Conservation (phyloP, 1,284 basidiomycete species). For the Prillingera fragicola region DNA sequence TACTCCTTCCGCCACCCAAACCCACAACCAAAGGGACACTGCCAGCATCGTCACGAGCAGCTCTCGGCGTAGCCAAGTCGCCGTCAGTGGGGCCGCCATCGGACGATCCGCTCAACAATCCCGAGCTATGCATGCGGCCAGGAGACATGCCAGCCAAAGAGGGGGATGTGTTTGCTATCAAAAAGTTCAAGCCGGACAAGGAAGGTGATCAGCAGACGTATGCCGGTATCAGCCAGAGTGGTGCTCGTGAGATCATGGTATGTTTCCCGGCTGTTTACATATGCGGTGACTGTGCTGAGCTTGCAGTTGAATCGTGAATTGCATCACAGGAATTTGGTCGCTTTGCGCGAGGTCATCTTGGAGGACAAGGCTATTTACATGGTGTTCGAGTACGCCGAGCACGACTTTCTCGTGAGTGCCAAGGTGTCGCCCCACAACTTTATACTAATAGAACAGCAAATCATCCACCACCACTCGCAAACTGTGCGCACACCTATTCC, state of each 20-base stretch:
- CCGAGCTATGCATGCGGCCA: conserved; percentile 51
- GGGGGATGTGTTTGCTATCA: conserved; percentile 80
- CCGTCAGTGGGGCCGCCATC: conserved; percentile 2
- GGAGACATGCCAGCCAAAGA: conserved; percentile 56
- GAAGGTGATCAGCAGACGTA: conserved; percentile 89
- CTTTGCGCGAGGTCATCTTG: conserved; percentile 87
- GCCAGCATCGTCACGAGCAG: conserved; percentile 27
- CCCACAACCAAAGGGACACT: conserved; percentile 16
- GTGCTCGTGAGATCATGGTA: conserved; percentile 91
- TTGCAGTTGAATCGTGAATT: conserved; percentile 85
- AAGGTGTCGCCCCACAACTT: neutral
- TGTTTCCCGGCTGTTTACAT: too few relatives aligned
- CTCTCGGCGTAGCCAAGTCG: conserved; percentile 20
- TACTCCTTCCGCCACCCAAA: conserved; percentile 47
- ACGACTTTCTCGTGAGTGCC: conserved; percentile 80
- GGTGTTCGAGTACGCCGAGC: conserved; percentile 98
- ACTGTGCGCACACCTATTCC: conserved; percentile 70
- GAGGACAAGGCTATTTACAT: conserved; percentile 98
- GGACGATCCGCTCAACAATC: conserved; percentile 35
- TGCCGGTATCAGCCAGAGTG: conserved; percentile 96
- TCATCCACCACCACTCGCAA: conserved; percentile 95
- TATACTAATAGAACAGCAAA: conserved; percentile 59
- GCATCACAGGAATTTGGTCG: conserved; percentile 84
- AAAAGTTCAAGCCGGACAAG: conserved; percentile 99
- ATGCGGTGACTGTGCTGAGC: too few relatives aligned